Evolutionary conservation across 2,329 filamentous ascomycete species (phyloP), one percentile per base, ranked within the genome.

Genomic region (Ampelomyces quisqualis): DNA sequence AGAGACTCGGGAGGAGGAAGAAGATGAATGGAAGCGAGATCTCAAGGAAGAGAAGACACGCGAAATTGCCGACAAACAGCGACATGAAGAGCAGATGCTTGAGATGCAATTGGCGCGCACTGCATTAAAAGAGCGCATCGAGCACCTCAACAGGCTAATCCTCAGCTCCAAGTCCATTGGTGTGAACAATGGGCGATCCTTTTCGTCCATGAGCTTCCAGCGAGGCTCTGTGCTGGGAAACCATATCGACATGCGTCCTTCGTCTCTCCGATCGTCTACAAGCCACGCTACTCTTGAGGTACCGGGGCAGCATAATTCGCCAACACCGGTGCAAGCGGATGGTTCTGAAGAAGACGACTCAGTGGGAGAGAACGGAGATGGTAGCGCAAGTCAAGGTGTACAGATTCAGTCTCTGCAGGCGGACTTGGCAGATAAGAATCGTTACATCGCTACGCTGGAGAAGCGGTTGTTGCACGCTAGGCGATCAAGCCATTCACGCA

Each of bases 41-140:
- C 81, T 87, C 58, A 82, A 87, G 53, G 88, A 93, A 59, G 80
- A 84, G 28, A 66, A 58, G 53, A 82, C 76, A 27, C 77, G 84
- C 13, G 84, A 85, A 55, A 50, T 73, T 17, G 88, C 96, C 69
- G 86, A 87, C 6, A 84, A 90, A 53, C 81, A 88, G 53, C 82
- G 90, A 26, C 93, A 96, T 55, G 90, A 96, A 64, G 93, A 97
- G 72, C 93, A 98, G 68, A 91, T 98, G 79, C 77, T 98, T 39
- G 93, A 98, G 70, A 97, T 98, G 88, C 93, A 98, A 66, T 79
- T 98, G 32, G 93, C 93, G 21, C 83, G 93, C 28, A 98, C 93
- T 1, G 93, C 93, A 0, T 73, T 98, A 39, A 98, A 97, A 68
- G 93, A 98, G 73, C 85, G 93, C 20, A 98, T 98, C 57, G 90